Evolutionary conservation across 305 asterid species (phyloP), one percentile per base, ranked within the genome.

Genomic region (Solanum hybrid): DNA sequence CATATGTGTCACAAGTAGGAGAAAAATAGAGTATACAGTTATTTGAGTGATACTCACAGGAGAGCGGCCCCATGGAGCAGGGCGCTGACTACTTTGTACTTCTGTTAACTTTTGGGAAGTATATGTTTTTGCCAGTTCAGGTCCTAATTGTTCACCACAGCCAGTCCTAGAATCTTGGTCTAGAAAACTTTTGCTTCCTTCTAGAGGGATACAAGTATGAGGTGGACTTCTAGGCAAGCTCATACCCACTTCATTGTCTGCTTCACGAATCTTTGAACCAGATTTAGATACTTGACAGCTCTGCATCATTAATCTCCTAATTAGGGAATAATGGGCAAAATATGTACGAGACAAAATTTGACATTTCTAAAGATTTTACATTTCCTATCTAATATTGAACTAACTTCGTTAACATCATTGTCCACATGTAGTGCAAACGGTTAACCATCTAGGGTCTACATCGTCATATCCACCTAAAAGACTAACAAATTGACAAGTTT

Each of bases 11-110:
- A 66, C n/a, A 38, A 38, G 46, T 64, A 64, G 3, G 24, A 86
- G 42, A 86, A 64, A 64, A 32, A 13, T 75, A 16, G 81, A 31
- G 27, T 75, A 16, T 32, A 31, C 12, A 75, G 3, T 75, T 75
- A 6, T 16, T 31, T 29, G 38, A 31, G 27, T 66, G 24, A 81
- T 87, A 92, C 98, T 95, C 91, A 97, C 99, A 82, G 95, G 90
- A 88, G 95, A 90, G 88, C 95, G 97, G 79, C 99, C 96, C 97
- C 92, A 95, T 51, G 87, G 91, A 91, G 95, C 90, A 71, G 95
- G 93, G 56, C 91, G 92, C 37, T 92, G 92, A 86, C 40, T 78
- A 71, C 89, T 93, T 73, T 91, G 84, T 89, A 88, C 31, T 86
- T 91, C 93, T 36, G 93, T 76, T 64, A 95, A 89, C 79, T 85